These are phyloP conservation scores for Erysimum pusillum DNA, from an alignment of 441 rosid species.

Conservation along the genomic window DNA sequence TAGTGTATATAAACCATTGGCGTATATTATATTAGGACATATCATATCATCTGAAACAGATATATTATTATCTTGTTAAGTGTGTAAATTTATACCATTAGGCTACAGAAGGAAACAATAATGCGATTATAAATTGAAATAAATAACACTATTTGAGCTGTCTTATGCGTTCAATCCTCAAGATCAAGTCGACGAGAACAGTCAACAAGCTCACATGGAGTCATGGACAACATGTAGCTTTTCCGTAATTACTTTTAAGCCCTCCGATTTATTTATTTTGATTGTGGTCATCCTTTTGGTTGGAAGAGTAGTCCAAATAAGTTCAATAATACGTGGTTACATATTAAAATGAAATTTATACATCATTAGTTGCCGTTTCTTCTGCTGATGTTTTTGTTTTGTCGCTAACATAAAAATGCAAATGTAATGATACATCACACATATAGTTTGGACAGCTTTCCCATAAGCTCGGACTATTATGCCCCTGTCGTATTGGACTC, in stretches of 20 bases:
- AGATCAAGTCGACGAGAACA: slow-evolving; percentile 29
- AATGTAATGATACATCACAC: slow-evolving; percentile 12
- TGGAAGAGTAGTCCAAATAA: slow-evolving; percentile 19
- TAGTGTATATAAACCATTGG: not conserved
- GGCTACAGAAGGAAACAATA: slow-evolving; percentile 10
- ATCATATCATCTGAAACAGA: not conserved
- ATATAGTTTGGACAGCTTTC: slow-evolving; percentile 10
- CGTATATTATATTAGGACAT: slow-evolving; percentile 5
- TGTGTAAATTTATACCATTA: not conserved
- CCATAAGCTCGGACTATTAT: slow-evolving; percentile 32
- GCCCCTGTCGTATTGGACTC: slow-evolving; percentile 19
- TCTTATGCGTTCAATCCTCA: slow-evolving; percentile 3
- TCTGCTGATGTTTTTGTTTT: slow-evolving; percentile 2
- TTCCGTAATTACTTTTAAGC: slow-evolving; percentile 4
- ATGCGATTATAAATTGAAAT: slow-evolving; percentile 11
- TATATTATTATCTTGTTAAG: not conserved
- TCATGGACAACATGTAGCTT: slow-evolving; percentile 37
- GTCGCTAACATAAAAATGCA: slow-evolving; percentile 10
- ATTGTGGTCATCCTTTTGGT: slow-evolving; percentile 2
- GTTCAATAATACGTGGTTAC: slow-evolving; percentile 6
- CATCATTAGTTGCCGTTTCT: slow-evolving; percentile 5
- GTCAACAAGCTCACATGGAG: slow-evolving; percentile 42
- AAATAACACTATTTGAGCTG: slow-evolving; percentile 22
- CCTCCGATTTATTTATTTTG: slow-evolving; percentile 2
- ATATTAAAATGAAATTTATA: not conserved